A percentile compares a stretch with the other conserved stretches of the same genome.
Conservation (phyloP, 192 early-diverging fungal species). For the Gonapodya prolifera region DNA sequence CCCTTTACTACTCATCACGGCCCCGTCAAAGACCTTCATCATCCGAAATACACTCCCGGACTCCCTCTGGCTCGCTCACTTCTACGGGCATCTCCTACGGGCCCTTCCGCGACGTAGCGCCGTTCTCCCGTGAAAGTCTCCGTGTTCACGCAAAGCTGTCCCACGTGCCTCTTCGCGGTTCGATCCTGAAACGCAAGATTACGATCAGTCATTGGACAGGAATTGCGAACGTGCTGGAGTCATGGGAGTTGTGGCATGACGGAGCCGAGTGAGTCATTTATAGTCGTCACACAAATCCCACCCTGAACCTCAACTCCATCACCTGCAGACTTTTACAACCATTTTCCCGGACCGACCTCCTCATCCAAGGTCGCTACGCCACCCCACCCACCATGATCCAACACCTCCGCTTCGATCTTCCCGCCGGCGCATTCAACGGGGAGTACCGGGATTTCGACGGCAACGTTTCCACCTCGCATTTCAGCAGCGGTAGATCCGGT, state of each 20-base stretch:
- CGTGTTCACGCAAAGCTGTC: conserved; percentile 54
- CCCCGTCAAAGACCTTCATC: conserved; percentile 19
- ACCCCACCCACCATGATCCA: conserved; percentile 32
- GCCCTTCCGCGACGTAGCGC: conserved; percentile 30
- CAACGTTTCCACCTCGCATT: conserved; percentile 86
- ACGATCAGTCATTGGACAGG: conserved; percentile 76
- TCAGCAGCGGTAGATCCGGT: conserved; percentile 27
- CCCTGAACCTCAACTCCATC: too few species aligned
- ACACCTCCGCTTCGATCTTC: conserved; percentile 47
- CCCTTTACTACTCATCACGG: background rate
- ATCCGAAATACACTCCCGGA: conserved; percentile 23
- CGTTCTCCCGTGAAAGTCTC: conserved; percentile 23
- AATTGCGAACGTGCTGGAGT: conserved; percentile 72
- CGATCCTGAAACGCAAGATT: conserved; percentile 49
- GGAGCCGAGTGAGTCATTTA: conserved; percentile 34
- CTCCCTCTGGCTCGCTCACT: conserved; percentile 10
- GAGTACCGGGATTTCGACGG: conserved; percentile 88
- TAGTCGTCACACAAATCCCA: background rate
- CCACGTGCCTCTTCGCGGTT: conserved; percentile 42
- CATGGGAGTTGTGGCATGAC: conserved; percentile 56
- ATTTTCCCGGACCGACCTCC: conserved; percentile 59
- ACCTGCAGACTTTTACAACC: conserved; percentile 47
- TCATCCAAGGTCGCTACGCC: conserved; percentile 18
- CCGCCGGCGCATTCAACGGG: conserved; percentile 52
- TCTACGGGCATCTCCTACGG: conserved; percentile 32